Base-by-base conservation (phyloP, 768 basidiomycete genomes). In the Candolleomyces efflorescens region DNA sequence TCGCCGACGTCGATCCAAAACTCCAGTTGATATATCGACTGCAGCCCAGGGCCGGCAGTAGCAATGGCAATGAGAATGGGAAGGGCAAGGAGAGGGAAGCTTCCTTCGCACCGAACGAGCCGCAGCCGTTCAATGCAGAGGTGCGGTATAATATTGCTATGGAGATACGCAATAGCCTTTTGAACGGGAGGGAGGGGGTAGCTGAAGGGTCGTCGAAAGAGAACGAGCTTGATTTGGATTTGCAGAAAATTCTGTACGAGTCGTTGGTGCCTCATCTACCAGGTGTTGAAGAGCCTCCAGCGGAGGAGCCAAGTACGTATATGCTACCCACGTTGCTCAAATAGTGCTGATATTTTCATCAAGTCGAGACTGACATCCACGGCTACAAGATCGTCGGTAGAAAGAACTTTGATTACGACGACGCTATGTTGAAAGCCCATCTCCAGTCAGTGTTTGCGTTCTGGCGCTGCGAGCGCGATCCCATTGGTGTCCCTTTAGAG, bases 381-480 rank as follows among this genome's bases (percentile, higher is more conserved):
- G 57, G 63, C 37, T 66, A 66, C 52, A 70, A 71, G 17, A 81
- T 92, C 38, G 83, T 96, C 23, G 93, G 92, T 13, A 81, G 68
- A 7, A 86, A 81, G 61, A 64, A 67, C 22, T 91, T 95, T 60
- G 22, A 44, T 0, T 77, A 88, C 67, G 75, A 90, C 50, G 73
- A 82, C 9, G 41, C 45, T 0, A 60, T 82, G 45, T 77, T 96
- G 18, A 77, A 85, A 22, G 59, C 59, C 1, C 78, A 88, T 60
- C 70, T 94, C 22, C 62, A 65, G 1, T 76, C 77, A 53, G 74
- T 87, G 0, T 68, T 93, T 2, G 68, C 77, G 51, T 94, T 89
- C 84, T 96, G 94, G 94, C 71, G 78, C 57, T 90, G 92, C 1
- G 63, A 76, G 53, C 78, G 93, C 41, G 73, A 77, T 27, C 83